Conservation (phyloP, 257 asterid species). For the Plantago ovata region DNA sequence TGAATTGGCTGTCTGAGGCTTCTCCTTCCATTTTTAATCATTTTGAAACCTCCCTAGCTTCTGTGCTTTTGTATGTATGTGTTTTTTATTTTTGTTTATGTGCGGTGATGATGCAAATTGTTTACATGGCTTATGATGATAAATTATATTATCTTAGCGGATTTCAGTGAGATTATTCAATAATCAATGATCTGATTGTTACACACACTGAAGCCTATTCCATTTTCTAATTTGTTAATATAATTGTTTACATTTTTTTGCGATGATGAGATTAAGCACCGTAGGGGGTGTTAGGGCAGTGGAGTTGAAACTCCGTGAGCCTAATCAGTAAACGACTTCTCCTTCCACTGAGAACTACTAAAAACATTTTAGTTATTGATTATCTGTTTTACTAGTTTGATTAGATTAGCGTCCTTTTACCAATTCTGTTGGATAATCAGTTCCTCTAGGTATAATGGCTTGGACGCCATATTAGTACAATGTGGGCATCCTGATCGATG, state of each 20-base stretch:
- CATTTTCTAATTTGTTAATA: no score
- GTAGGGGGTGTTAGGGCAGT: constrained; percentile 40
- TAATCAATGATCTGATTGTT: constrained; percentile 66
- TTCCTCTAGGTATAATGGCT: constrained; percentile 9
- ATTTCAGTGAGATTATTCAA: constrained; percentile 59
- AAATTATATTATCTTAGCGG: constrained; percentile 67
- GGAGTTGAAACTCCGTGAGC: constrained; percentile 49
- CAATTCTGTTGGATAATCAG: constrained; percentile 1
- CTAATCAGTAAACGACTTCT: constrained; percentile 40
- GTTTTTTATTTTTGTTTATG: not conserved
- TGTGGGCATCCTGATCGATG: constrained; percentile 6
- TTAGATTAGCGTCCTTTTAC: constrained; percentile 1
- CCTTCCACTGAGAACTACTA: constrained; percentile 54
- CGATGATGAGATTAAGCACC: constrained; percentile 43
- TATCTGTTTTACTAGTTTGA: not conserved
- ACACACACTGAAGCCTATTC: constrained; percentile 72
- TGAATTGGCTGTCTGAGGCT: constrained; percentile 58
- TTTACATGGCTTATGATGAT: constrained; percentile 50
- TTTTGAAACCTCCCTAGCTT: no score
- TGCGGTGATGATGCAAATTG: constrained; percentile 39
- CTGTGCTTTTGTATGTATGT: no score
- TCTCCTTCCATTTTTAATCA: no score
- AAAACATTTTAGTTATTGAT: not conserved
- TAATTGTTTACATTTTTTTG: constrained; percentile 16
- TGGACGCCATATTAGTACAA: not conserved